phyloP scores from a whole-genome alignment of 108 stramenopile genomes.

The Fistulifera solaris region DNA sequence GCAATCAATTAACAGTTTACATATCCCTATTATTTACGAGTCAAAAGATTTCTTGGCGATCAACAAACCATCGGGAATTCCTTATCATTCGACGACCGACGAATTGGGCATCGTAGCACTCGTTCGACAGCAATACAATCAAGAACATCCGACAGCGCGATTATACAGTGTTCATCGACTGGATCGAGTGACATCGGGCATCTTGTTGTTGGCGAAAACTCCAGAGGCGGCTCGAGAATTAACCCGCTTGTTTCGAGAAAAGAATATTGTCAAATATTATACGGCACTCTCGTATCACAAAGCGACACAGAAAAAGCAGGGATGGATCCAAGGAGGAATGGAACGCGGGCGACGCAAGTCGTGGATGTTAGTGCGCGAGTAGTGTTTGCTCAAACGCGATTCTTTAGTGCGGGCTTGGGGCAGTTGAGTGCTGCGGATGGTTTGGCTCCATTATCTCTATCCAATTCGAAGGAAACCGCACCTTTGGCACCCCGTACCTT shows the following conservation, averaged over 20 bases:
- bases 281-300: slow-evolving; percentile 42
- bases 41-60: too few relatives aligned
- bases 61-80: too few relatives aligned
- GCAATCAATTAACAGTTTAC: too few relatives aligned
- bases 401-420: slow-evolving; percentile 47
- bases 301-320: slow-evolving; percentile 61
- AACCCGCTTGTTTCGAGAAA: slow-evolving; percentile 26
- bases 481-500: slow-evolving; percentile 29
- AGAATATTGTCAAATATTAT: slow-evolving; percentile 24
- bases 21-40: too few relatives aligned
- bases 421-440: slow-evolving; percentile 4
- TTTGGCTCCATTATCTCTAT: too few relatives aligned
- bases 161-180: slow-evolving; percentile 77
- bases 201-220: slow-evolving; percentile 68
- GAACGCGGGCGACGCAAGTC: slow-evolving; percentile 51
- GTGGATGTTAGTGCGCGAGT: slow-evolving; percentile 34
- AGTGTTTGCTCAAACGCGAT: slow-evolving; percentile 33
- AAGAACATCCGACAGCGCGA: slow-evolving; percentile 8
- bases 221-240: slow-evolving; percentile 31
- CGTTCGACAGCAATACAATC: too few relatives aligned
- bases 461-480: neutral
- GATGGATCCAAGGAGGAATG: slow-evolving; percentile 69
- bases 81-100: too few relatives aligned
- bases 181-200: slow-evolving; percentile 70
- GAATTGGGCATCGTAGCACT: too few relatives aligned